phyloP scores from a whole-genome alignment of 345 rosid genomes.

The Dovyalis caffra region DNA sequence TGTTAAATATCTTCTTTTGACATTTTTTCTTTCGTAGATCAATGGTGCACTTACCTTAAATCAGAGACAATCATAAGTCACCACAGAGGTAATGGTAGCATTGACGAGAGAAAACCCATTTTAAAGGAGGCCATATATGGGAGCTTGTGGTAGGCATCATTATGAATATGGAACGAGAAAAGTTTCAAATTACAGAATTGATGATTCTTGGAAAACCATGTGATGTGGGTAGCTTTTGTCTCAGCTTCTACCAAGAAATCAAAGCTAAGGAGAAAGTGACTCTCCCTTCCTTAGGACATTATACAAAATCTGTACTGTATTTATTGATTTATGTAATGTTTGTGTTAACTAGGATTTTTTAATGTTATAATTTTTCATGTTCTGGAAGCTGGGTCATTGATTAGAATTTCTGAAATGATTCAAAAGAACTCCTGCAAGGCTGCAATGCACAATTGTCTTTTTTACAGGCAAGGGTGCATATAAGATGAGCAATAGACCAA shows the following conservation, averaged over 20 bases:
- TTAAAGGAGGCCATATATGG: background rate
- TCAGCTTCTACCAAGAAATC: background rate
- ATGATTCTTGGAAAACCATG: constrained; percentile 1
- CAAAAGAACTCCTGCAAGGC: no score
- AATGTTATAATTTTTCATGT: no score
- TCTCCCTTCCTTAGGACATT: background rate
- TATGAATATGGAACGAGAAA: background rate
- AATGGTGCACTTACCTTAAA: background rate
- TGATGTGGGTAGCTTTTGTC: constrained; percentile 28
- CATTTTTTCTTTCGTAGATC: background rate
- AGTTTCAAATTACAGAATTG: background rate
- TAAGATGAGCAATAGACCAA: no score
- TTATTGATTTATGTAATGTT: no score
- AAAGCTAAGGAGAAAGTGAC: background rate
- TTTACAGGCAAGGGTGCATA: no score
- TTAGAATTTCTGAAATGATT: no score
- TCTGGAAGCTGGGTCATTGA: no score
- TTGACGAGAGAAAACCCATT: background rate
- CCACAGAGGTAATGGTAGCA: background rate
- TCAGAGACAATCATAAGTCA: background rate
- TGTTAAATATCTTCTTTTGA: background rate
- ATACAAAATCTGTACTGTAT: no score
- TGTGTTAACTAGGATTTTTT: no score
- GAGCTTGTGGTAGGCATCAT: background rate
- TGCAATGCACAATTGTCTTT: no score